Evolutionary conservation across 805 yeast species (phyloP).

Genomic region (Blastobotrys chiropterorum): DNA sequence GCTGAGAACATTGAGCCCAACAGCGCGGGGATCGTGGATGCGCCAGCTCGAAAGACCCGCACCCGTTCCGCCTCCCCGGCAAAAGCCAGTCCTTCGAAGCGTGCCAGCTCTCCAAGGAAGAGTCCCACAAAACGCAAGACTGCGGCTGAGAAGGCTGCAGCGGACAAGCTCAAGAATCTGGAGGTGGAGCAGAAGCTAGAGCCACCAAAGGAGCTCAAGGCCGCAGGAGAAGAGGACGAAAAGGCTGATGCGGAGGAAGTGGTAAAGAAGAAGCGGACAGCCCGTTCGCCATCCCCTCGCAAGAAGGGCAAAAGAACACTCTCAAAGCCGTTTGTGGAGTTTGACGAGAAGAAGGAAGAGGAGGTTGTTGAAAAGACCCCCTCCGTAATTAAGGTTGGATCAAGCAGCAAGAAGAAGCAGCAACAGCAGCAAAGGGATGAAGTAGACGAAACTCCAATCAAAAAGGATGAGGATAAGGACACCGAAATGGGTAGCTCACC

Average conservation of each 20-base stretch:
- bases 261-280: not conserved
- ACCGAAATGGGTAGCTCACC: slow-evolving; percentile 9
- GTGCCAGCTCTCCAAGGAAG: slow-evolving; percentile 8
- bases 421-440: not conserved
- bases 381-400: slow-evolving; percentile 9
- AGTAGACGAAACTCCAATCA: slow-evolving; percentile 6
- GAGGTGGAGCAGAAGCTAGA: slow-evolving; percentile 7
- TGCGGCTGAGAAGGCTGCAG: slow-evolving; percentile 14
- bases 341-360: slow-evolving; percentile 2
- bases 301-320: slow-evolving; percentile 13
- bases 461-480: slow-evolving; percentile 5
- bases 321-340: slow-evolving; percentile 12
- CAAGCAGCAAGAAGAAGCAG: slow-evolving; percentile 1
- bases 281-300: slow-evolving; percentile 9
- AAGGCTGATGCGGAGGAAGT: not conserved
- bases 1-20: slow-evolving; percentile 30
- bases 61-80: slow-evolving; percentile 15
- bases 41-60: slow-evolving; percentile 9
- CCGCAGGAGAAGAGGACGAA: slow-evolving; percentile 4
- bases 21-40: slow-evolving; percentile 36
- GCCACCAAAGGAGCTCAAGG: slow-evolving; percentile 2
- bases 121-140: slow-evolving; percentile 3
- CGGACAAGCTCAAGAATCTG: slow-evolving; percentile 4
- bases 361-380: slow-evolving; percentile 3
- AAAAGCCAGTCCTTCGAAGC: slow-evolving; percentile 9